Evolutionary conservation across 2,329 filamentous ascomycete genomes (phyloP), one percentile per base, ranked within the genome.

Genomic region (Cordyceps pruinosa): DNA sequence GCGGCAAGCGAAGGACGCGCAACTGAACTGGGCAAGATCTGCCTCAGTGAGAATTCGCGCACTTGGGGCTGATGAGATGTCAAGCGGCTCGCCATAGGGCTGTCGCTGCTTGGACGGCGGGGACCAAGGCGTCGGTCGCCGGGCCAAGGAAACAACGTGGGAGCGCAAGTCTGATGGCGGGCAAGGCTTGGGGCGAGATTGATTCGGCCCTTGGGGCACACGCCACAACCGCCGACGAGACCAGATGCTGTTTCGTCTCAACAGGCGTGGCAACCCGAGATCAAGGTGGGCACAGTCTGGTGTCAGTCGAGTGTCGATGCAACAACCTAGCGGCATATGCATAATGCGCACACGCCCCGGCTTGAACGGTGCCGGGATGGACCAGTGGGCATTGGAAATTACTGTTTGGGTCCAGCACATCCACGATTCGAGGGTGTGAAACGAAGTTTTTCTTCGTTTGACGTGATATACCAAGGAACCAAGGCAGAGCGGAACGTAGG

Each of bases 191-290:
- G 7, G 19, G 15, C 19, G 8, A 28, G 32, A 25, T 39, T 7
- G 34, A 15, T 51, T 17, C 21, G 45, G 35, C 47, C 32, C 32
- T 34, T 45, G 51, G 21, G 19, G 23, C 37, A 46, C 51, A 32
- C 51, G 51, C 51, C 51, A 54, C 41, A 54, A 54, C 51, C 51
- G 51, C 51, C 30, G 17, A 37, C 39, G 9, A 45, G 28, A 26
- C 28, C 8, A 28, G 48, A 52, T 42, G 19, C 12, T 19, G n/a
- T 26, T 54, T 54, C 30, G 15, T 45, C 37, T 30, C 51, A 45
- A 54, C 19, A 4, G 6, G 41, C 19, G 37, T 53, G 17, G 34
- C 7, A 42, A 39, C 21, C 37, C 41, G 51, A 54, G 51, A 54
- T 46, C 30, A 54, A 21, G 19, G 51, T 54, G 51, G n/a, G 51